phyloP scores from a whole-genome alignment of 1,284 basidiomycete genomes.

The Ceratorhiza oryzae-sativae region DNA sequence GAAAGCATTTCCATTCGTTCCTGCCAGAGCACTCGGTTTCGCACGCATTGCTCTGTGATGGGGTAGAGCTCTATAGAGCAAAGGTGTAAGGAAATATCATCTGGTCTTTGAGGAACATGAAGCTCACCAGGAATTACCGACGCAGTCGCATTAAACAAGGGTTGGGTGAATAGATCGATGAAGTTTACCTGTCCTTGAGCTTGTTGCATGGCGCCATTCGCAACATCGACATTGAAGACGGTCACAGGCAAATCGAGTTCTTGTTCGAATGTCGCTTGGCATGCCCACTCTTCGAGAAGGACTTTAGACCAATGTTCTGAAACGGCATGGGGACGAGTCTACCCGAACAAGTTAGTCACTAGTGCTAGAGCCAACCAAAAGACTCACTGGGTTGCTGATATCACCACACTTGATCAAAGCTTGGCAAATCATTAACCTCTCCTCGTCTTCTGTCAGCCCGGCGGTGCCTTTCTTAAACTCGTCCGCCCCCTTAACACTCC shows the following conservation, averaged over 20 bases:
- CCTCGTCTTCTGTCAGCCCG: conserved; percentile 54
- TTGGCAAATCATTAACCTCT: conserved; percentile 76
- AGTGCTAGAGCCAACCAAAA: conserved; percentile 21
- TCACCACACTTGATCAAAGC: conserved; percentile 95
- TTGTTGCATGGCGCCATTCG: conserved; percentile 64
- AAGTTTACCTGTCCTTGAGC: conserved; percentile 91
- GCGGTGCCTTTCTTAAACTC: conserved; percentile 48
- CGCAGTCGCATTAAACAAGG: conserved; percentile 78
- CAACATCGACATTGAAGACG: conserved; percentile 53
- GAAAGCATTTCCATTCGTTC: conserved; percentile 58
- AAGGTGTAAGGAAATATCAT: conserved; percentile 6
- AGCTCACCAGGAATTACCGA: conserved; percentile 73
- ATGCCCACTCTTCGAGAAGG: conserved; percentile 86
- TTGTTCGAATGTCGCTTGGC: conserved; percentile 82
- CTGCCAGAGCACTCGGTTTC: conserved; percentile 73
- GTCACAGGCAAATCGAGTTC: conserved; percentile 80
- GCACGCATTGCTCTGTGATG: conserved; percentile 68
- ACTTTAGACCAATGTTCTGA: conserved; percentile 91
- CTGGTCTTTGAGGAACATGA: neutral
- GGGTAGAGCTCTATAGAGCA: conserved; percentile 62
- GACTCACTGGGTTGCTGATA: conserved; percentile 91
- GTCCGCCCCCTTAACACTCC: conserved; percentile 3
- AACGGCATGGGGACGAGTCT: conserved; percentile 90
- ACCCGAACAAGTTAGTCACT: conserved; percentile 37
- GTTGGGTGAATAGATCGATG: conserved; percentile 80